phyloP scores from a whole-genome alignment of 768 basidiomycete species.

The Russula dissimulans region DNA sequence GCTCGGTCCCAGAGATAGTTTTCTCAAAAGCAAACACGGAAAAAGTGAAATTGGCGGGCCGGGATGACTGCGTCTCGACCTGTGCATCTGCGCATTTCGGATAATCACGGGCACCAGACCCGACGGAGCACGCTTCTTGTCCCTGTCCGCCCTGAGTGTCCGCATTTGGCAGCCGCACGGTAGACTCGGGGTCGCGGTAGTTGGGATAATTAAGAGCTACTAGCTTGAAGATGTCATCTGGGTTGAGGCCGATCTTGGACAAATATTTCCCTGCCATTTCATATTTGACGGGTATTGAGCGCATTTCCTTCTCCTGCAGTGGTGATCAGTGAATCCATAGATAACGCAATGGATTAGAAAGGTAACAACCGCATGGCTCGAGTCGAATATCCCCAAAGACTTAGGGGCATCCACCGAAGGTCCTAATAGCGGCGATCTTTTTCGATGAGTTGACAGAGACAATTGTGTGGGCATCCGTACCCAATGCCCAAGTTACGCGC shows the following conservation, averaged over 20 bases:
- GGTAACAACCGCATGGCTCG: constrained; percentile 20
- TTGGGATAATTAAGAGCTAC: constrained; percentile 20
- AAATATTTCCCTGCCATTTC: constrained; percentile 24
- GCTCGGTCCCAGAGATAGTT: background rate
- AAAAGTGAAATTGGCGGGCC: constrained; percentile 21
- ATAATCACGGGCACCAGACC: background rate
- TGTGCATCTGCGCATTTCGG: constrained; percentile 1
- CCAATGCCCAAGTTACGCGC: background rate
- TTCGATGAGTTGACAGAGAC: background rate
- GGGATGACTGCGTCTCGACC: constrained; percentile 9
- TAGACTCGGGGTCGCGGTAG: constrained; percentile 7
- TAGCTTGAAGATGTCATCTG: constrained; percentile 22
- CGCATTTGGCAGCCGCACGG: background rate
- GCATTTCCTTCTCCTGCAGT: constrained; percentile 24
- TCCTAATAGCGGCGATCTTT: background rate
- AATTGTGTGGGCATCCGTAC: background rate
- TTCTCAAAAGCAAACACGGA: background rate
- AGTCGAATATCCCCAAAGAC: constrained; percentile 20
- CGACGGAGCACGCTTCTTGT: background rate
- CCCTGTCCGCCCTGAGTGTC: background rate
- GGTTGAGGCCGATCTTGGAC: constrained; percentile 26
- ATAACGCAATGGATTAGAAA: background rate
- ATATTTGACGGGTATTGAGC: constrained; percentile 27
- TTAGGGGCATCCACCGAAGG: background rate
- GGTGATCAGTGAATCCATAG: background rate